Evolutionary conservation across 2,329 filamentous ascomycete species (phyloP).

Genomic region (Cercospora citrullina): DNA sequence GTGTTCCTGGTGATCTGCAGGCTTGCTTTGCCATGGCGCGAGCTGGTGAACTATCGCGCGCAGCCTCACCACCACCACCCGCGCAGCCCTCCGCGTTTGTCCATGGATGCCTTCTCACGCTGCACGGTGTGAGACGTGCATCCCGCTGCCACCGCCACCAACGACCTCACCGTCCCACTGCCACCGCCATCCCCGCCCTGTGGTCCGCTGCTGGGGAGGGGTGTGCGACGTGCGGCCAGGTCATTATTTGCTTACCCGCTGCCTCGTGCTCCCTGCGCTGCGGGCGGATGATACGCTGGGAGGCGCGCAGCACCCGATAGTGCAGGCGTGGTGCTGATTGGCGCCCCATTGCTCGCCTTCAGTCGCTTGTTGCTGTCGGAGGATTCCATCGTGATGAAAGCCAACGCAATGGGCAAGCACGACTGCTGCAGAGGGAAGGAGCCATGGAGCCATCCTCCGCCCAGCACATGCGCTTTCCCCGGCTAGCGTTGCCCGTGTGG

Average conservation of each 20-base stretch:
- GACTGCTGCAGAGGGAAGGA: slow-evolving; percentile 10
- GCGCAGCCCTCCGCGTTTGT: background rate
- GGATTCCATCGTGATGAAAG: slow-evolving; percentile 21
- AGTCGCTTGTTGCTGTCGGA: slow-evolving; percentile 34
- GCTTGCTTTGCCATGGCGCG: background rate
- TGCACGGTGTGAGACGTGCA: background rate
- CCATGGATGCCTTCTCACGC: background rate
- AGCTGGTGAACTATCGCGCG: slow-evolving; percentile 1
- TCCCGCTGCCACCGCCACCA: background rate
- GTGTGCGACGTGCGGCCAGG: background rate
- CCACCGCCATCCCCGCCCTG: background rate
- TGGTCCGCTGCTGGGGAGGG: background rate
- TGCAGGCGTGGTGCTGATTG: slow-evolving; percentile 27
- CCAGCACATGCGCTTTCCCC: background rate
- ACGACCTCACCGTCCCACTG: background rate
- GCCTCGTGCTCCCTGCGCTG: slow-evolving; percentile 16
- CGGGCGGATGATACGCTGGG: slow-evolving; percentile 35
- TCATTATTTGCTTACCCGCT: slow-evolving; percentile 12
- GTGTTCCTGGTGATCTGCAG: background rate
- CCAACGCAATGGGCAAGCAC: slow-evolving; percentile 3
- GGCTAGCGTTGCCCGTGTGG: background rate
- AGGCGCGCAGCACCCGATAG: slow-evolving; percentile 26
- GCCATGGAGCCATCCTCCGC: slow-evolving; percentile 14
- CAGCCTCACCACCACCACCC: background rate
- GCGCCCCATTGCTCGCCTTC: slow-evolving; percentile 32